Percentiles rank a stretch among this genome's conserved stretches.
phyloP scores from a whole-genome alignment of 495 filamentous ascomycete genomes.

The Xylaria longipes region DNA sequence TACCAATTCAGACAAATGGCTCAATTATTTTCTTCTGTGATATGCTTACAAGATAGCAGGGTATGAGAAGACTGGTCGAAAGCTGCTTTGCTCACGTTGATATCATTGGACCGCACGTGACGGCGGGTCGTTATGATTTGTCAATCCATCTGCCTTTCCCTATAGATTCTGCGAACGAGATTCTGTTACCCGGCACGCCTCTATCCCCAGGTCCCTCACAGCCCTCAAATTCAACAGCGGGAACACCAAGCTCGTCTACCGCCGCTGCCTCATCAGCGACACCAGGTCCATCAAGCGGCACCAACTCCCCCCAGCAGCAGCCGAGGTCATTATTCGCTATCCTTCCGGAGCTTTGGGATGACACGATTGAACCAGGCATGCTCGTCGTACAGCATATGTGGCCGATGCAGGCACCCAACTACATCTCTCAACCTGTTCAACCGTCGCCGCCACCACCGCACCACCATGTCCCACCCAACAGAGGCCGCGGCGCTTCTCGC shows the following conservation, averaged over 20 bases:
- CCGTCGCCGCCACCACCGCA: constrained; percentile 26
- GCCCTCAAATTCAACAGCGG: constrained; percentile 3
- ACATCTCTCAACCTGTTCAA: constrained; percentile 35
- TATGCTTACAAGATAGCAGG: constrained; percentile 41
- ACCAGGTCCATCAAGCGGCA: constrained; percentile 10
- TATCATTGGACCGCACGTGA: constrained; percentile 53
- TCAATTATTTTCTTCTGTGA: not conserved
- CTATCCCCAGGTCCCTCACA: not conserved
- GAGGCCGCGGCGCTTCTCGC: constrained; percentile 5
- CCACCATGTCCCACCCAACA: not conserved
- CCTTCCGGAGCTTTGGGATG: constrained; percentile 59
- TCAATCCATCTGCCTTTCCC: constrained; percentile 40
- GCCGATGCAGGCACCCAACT: constrained; percentile 64
- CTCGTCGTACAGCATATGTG: constrained; percentile 89
- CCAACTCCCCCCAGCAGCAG: constrained; percentile 18
- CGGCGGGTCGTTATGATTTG: constrained; percentile 57
- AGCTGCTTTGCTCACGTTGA: constrained; percentile 57
- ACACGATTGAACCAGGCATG: constrained; percentile 65
- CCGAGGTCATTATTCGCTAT: constrained; percentile 48
- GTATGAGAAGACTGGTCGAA: constrained; percentile 60
- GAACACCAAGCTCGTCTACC: constrained; percentile 9
- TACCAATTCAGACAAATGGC: not conserved
- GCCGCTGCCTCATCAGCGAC: constrained; percentile 26
- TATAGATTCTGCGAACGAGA: constrained; percentile 23
- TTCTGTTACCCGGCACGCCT: constrained; percentile 5